Conservation (phyloP, 2,329 filamentous ascomycete species). For the Fusarium beomiforme region DNA sequence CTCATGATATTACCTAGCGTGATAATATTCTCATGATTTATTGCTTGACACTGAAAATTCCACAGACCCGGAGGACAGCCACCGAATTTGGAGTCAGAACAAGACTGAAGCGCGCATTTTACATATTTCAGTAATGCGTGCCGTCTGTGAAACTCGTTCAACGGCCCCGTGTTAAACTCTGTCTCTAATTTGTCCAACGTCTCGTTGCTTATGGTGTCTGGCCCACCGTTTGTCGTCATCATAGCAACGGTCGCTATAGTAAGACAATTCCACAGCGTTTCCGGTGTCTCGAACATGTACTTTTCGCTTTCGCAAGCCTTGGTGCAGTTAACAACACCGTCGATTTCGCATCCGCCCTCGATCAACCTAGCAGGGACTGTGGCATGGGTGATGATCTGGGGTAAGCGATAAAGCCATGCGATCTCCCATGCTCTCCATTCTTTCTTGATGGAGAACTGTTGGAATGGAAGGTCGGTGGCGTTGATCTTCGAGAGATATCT, state of each 20-base stretch:
- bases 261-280: slow-evolving; percentile 22
- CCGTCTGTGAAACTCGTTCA: rapidly evolving
- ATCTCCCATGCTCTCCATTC: background rate
- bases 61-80: background rate
- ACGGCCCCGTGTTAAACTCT: rapidly evolving
- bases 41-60: background rate
- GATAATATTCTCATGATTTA: too few species aligned
- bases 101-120: background rate
- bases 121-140: background rate
- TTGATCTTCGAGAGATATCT: rapidly evolving
- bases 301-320: background rate
- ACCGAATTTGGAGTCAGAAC: background rate
- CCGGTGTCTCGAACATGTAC: background rate
- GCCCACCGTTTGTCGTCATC: background rate
- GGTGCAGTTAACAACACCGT: background rate
- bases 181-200: rapidly evolving
- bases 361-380: background rate
- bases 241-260: slow-evolving; percentile 6
- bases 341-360: background rate
- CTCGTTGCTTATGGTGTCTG: background rate
- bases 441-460: background rate
- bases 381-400: background rate
- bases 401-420: background rate
- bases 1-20: background rate
- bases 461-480: background rate